Conservation (phyloP, 331 rosid species). For the Stylosanthes scabra region DNA sequence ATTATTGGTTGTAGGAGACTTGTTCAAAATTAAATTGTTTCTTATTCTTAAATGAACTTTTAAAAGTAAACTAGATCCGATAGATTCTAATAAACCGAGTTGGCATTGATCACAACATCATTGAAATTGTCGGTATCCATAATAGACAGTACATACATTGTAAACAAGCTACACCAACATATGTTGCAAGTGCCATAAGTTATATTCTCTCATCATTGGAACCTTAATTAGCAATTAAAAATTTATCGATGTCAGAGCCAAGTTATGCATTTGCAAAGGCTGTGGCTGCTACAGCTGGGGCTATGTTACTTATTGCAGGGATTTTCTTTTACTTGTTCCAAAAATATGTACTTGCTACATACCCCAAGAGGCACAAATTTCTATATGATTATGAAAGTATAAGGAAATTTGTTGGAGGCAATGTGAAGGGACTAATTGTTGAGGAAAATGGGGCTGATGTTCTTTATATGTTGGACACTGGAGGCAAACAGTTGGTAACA, state of each 20-base stretch:
- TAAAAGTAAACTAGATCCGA: no score
- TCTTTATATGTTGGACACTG: slow-evolving; percentile 51
- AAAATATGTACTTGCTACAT: slow-evolving; percentile 38
- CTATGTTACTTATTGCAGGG: slow-evolving; percentile 43
- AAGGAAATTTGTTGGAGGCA: slow-evolving; percentile 45
- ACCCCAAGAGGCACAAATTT: slow-evolving; percentile 42
- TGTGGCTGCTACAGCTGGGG: slow-evolving; percentile 59
- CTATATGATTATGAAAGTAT: slow-evolving; percentile 43
- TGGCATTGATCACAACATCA: slow-evolving; percentile 46
- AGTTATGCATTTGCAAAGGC: slow-evolving; percentile 49
- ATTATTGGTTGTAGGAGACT: no score
- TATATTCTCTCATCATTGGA: slow-evolving; percentile 9
- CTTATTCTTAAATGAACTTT: no score
- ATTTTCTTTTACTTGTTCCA: slow-evolving; percentile 50
- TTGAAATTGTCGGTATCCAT: slow-evolving; percentile 57
- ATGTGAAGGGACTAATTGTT: slow-evolving; percentile 58
- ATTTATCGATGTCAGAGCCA: slow-evolving; percentile 44
- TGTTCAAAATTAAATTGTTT: no score
- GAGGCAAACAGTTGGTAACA: slow-evolving; percentile 39
- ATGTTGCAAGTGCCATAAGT: slow-evolving; percentile 1
- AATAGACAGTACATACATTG: not conserved
- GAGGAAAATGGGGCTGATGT: slow-evolving; percentile 58
- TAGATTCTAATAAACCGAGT: no score
- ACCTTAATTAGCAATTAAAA: not conserved
- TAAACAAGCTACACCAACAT: slow-evolving; percentile 14